Conservation (phyloP, 1,139 yeast species). For the Pichia sp. region DNA sequence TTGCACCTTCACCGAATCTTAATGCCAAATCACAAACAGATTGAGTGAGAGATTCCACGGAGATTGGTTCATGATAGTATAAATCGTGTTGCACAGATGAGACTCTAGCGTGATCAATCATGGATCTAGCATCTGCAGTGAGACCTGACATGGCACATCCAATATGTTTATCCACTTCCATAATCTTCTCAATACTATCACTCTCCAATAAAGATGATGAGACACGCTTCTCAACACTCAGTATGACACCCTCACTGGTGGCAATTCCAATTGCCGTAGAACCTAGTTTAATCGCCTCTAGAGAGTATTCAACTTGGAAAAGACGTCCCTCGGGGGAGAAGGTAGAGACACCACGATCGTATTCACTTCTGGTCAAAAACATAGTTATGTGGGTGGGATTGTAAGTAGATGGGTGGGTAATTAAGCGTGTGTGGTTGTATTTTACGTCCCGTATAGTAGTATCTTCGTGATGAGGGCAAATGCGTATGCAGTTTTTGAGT, state of each 20-base stretch:
- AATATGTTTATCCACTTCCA: constrained; percentile 88
- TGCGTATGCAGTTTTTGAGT: no score
- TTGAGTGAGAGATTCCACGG: constrained; percentile 91
- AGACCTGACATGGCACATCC: constrained; percentile 99
- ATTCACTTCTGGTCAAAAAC: constrained; percentile 98
- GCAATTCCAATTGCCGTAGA: constrained; percentile 97
- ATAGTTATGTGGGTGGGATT: constrained; percentile 39
- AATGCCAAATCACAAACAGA: constrained; percentile 95
- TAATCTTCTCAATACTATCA: constrained; percentile 90
- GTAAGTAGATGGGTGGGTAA: no score
- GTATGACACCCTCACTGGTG: constrained; percentile 93
- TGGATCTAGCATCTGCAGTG: constrained; percentile 97
- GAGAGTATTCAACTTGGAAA: constrained; percentile 96
- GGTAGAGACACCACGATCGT: constrained; percentile 97
- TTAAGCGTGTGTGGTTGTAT: no score
- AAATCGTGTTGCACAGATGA: constrained; percentile 83
- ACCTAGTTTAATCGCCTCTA: constrained; percentile 94
- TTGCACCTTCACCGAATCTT: constrained; percentile 97
- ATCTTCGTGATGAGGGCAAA: no score
- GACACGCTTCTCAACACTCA: constrained; percentile 96
- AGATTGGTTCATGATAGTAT: constrained; percentile 87
- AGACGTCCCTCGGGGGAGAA: constrained; percentile 98
- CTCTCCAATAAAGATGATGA: constrained; percentile 89
- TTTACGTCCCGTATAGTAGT: not conserved
- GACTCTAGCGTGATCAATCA: constrained; percentile 98